Base-by-base conservation (phyloP, 768 basidiomycete genomes). In the Boletus rubescentipes region DNA sequence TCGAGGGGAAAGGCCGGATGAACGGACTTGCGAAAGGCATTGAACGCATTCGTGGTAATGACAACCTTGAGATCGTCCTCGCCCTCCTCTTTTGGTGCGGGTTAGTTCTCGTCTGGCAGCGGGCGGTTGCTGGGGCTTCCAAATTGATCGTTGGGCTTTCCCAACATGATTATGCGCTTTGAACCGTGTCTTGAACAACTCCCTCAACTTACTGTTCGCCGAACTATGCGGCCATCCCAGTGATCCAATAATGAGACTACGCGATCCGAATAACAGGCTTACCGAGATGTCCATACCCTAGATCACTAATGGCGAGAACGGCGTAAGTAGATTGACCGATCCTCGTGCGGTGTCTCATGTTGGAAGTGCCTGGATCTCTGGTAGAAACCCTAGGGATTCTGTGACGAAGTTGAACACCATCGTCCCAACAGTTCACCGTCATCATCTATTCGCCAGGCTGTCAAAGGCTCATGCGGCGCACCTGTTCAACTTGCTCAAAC, bases 171-270 rank as follows among this genome's bases (percentile, higher is more conserved):
- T 26, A 39, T 61, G 69, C 54, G 76, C 80, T 37, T 64, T 73
- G 42, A 82, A 63, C 1, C 77, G 77, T 1, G 72, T 70, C 60
- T 76, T 83, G 68, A 84, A 87, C 3, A 84, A 84, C 62, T 81
- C 85, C 39, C 61, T 73, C 46, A 84, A 59, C n/a, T n/a, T n/a
- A 49, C 59, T 61, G 23, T 58, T 61, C 0, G 67, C 73, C 9
- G 80, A 82, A 44, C 59, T 64, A 61, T 78, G 72, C 5, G 79
- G 75, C 57, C 73, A 14, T 12, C 11, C 38, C 18, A 16, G 37
- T 53, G 3, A 64, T 29, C 29, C 14, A 32, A 29, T 3, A 15
- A 53, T 5, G 7, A 20, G 4, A 8, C 14, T n/a, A 4, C 20
- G 9, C 7, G n/a, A 43, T 12, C 18, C 20, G 16, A 35, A 20